Base-by-base conservation (phyloP, 2,329 filamentous ascomycete species). In the Orbilia oligospora region DNA sequence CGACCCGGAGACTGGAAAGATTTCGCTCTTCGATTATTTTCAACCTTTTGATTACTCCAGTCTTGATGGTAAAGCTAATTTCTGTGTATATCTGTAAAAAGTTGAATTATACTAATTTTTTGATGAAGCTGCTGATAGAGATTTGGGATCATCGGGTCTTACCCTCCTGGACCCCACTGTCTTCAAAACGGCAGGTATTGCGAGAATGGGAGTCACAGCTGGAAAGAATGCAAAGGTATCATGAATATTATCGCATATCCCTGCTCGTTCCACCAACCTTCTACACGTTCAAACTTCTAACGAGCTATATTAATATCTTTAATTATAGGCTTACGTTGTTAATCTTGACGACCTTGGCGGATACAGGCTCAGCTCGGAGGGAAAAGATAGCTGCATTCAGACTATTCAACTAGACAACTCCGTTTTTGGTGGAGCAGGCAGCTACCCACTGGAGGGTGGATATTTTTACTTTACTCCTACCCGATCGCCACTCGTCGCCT, bases 11-110 rank as follows among this genome's bases (percentile, higher is more conserved):
- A 83, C 85, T 0, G 86, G 86, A 5, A 85, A 87, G 49, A 85
- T 88, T 0, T 83, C 83, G 0, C 80, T 88, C 3, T 83, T 85
- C 9, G 87, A 89, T 65, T 89, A 88, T 81, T 89, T 89, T 73
- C 87, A 88, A 84, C 88, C 88, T 0, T 87, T 85, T 79, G 87
- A 88, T 56, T 88, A 89, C 69, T 84, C 84, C 70, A 85, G 0
- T 83, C 88, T 77, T 1, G 72, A 77, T 58, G 72, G 72, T 77
- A 71, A 65, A 20, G 24, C 30, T 55, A 8, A n/a, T 12, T 12
- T 44, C 2, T 20, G 14, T 27, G 2, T 0, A 48, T 46, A 30
- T 55, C 18, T 18, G 2, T 3, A 58, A 20, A 20, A 0, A 20
- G n/a, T 20, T 30, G 44, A 55, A n/a, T 18, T 3, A 55, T 49